Evolutionary conservation across 805 yeast species (phyloP).

Genomic region (Dipodascopsis tothii): DNA sequence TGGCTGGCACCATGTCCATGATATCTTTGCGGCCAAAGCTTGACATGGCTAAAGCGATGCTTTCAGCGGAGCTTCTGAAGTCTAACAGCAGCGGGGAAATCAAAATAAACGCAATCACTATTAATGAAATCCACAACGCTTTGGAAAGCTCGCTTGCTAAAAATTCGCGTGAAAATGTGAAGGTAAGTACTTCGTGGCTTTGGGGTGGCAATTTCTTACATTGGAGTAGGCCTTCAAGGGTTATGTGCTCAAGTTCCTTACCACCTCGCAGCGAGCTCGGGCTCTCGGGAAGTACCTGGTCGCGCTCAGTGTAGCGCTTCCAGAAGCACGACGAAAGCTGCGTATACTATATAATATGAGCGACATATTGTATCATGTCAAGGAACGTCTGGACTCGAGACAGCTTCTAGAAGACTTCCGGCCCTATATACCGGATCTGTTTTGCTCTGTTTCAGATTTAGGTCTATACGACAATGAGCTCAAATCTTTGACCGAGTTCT

Average conservation of each 20-base stretch:
- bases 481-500: conserved; percentile 11
- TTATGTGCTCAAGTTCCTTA: too few species aligned
- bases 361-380: conserved; percentile 13
- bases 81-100: conserved; percentile 3
- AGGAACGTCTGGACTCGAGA: background rate
- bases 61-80: conserved; percentile 15
- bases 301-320: conserved; percentile 2
- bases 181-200: conserved; percentile 1
- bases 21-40: conserved; percentile 5
- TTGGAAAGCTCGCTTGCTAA: conserved; percentile 6
- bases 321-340: conserved; percentile 9
- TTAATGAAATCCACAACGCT: conserved; percentile 4
- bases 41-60: conserved; percentile 13
- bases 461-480: background rate
- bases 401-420: conserved; percentile 1
- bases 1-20: background rate
- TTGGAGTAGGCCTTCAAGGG: conserved; percentile 2
- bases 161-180: conserved; percentile 9
- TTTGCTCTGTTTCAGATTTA: conserved; percentile 11
- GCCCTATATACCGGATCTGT: conserved; percentile 7
- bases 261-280: too few species aligned
- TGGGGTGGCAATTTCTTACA: background rate
- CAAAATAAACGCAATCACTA: background rate
- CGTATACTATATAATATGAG: conserved; percentile 18
- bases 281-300: conserved; percentile 15